phyloP scores from a whole-genome alignment of 2,329 filamentous ascomycete genomes.

The Colletotrichum theobromicola region DNA sequence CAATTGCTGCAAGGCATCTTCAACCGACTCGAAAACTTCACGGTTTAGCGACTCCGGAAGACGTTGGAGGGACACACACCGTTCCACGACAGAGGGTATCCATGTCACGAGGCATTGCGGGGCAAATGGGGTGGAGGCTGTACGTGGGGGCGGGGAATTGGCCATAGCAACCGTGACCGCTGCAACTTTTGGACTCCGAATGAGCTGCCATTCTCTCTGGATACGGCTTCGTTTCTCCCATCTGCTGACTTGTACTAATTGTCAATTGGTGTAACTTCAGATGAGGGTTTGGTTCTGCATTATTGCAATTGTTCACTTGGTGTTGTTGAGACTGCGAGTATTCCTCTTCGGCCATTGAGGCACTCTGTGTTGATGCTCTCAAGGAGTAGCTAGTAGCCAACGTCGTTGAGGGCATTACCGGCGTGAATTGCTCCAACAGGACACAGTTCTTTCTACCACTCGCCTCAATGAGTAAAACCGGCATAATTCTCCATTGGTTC shows the following conservation, averaged over 20 bases:
- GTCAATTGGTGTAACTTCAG: not conserved
- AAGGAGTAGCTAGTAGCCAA: not conserved
- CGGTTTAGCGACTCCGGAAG: not conserved
- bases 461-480: not conserved
- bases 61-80: not conserved
- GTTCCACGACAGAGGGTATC: not conserved
- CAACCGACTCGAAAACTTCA: not conserved
- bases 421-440: slow-evolving; percentile 7
- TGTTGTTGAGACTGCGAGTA: not conserved
- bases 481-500: slow-evolving; percentile 7
- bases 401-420: not conserved
- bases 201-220: not conserved
- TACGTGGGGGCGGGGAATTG: slow-evolving; percentile 10
- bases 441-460: not conserved
- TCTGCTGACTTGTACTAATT: not conserved
- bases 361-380: not conserved
- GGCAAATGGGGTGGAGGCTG: not conserved
- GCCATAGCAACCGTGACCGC: not conserved
- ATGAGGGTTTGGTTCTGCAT: not conserved
- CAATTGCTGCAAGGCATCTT: not conserved
- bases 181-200: not conserved
- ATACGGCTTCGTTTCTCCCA: not conserved
- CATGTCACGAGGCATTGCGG: slow-evolving; percentile 1
- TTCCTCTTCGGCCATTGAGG: not conserved
- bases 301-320: not conserved